phyloP scores from a whole-genome alignment of 257 asterid species.

The Fraxinus cuspidata region DNA sequence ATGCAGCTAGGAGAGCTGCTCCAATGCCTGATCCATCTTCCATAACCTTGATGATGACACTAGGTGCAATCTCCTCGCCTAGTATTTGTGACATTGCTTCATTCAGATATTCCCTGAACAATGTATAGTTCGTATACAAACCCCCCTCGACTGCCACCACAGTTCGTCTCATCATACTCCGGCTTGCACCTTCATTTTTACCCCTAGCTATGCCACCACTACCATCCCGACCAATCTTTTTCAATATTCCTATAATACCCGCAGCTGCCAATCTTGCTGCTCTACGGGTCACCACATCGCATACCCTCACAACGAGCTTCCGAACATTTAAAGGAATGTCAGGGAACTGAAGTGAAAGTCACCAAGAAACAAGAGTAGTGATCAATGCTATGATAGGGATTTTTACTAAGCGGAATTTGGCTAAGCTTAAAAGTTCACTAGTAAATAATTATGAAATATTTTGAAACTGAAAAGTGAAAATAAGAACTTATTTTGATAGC shows the following conservation, averaged over 20 bases:
- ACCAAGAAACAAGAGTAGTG: constrained; percentile 1
- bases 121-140: constrained; percentile 59
- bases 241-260: constrained; percentile 86
- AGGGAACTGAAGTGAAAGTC: constrained; percentile 43
- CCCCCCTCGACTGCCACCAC: constrained; percentile 86
- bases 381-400: not conserved
- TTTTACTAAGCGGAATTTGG: not conserved
- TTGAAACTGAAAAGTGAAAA: not conserved
- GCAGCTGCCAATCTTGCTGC: constrained; percentile 93
- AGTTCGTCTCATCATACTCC: constrained; percentile 53
- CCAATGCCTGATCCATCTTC: constrained; percentile 89
- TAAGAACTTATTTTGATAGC: not conserved
- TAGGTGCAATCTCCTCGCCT: constrained; percentile 66
- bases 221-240: constrained; percentile 89
- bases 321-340: constrained; percentile 65
- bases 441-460: not conserved
- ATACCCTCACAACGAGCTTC: constrained; percentile 71
- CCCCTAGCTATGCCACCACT: constrained; percentile 48
- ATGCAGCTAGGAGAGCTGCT: constrained; percentile 85
- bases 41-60: constrained; percentile 55
- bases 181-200: constrained; percentile 40
- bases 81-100: constrained; percentile 71
- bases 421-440: not conserved
- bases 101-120: constrained; percentile 70
- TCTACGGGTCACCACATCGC: constrained; percentile 77